Percentiles rank a stretch among this genome's conserved stretches.
Conservation (phyloP, 202 grass and related monocot genomes). For the Carex arenaria region DNA sequence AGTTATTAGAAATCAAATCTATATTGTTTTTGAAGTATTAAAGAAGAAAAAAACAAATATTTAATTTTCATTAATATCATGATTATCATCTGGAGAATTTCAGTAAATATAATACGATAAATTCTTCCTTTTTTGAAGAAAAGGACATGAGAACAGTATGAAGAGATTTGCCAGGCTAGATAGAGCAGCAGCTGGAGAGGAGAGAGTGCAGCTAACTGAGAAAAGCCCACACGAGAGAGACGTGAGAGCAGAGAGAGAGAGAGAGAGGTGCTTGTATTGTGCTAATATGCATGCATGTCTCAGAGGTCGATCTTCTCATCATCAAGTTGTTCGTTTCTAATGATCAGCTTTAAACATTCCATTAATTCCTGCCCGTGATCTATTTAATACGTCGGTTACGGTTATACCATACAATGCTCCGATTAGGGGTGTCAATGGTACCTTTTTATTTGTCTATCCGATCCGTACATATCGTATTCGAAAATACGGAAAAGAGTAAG, state of each 20-base stretch:
- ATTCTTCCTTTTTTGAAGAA: not conserved
- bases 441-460: too few relatives aligned
- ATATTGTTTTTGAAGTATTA: not conserved
- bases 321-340: not conserved
- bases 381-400: not conserved
- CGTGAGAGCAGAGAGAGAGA: not conserved
- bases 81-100: too few relatives aligned
- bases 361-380: conserved; percentile 6
- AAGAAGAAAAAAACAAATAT: not conserved
- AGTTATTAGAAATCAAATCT: not conserved
- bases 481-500: too few relatives aligned
- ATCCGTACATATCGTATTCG: too few relatives aligned
- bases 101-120: too few relatives aligned
- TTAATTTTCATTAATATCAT: not conserved
- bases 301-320: not conserved
- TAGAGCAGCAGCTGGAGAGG: not conserved
- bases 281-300: not conserved
- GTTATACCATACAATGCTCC: too few relatives aligned
- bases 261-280: not conserved
- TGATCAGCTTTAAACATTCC: conserved; percentile 2
- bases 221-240: conserved; percentile 3
- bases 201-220: not conserved
- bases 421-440: too few relatives aligned
- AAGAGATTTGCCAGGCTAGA: not conserved
- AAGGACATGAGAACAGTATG: not conserved